Percentiles rank a stretch among this genome's conserved stretches.
Evolutionary conservation across 352 stramenopile genomes (phyloP).

Genomic region (Pythium biforme): DNA sequence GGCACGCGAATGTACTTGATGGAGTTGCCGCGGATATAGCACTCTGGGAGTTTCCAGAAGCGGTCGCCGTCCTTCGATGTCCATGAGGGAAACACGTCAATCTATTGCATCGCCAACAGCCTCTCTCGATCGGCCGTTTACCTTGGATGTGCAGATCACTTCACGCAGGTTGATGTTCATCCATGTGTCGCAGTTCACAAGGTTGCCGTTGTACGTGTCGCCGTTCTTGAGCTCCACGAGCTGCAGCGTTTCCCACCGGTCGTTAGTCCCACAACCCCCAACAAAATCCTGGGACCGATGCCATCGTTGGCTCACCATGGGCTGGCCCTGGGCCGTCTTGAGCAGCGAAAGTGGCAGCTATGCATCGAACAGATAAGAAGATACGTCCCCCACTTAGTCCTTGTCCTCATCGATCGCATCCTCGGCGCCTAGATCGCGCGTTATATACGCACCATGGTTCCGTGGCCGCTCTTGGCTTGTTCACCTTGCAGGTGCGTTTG

Average conservation of each 20-base stretch:
- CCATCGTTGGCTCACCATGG: conserved; percentile 67
- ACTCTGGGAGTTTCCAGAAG: conserved; percentile 98
- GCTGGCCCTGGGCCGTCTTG: conserved; percentile 93
- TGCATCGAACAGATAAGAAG: conserved; percentile 2
- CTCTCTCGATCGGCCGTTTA: conserved; percentile 17
- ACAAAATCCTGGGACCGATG: neutral
- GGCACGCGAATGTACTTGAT: conserved; percentile 99
- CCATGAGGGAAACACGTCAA: conserved; percentile 6
- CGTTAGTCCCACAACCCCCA: neutral
- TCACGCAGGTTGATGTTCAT: conserved; percentile 99
- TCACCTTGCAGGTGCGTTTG: conserved; percentile 20
- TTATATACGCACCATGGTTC: conserved; percentile 24
- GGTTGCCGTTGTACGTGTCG: conserved; percentile 97
- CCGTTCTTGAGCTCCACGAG: conserved; percentile 99
- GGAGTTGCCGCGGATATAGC: conserved; percentile 97
- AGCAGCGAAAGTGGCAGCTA: conserved; percentile 96
- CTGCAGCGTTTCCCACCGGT: conserved; percentile 26
- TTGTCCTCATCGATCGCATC: too few relatives aligned
- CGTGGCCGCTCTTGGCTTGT: conserved; percentile 5
- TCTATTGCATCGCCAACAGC: neutral
- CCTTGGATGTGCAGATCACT: conserved; percentile 98
- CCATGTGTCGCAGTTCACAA: conserved; percentile 97
- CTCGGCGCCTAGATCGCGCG: neutral
- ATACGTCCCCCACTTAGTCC: neutral
- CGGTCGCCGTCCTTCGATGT: conserved; percentile 92